Evolutionary conservation across 768 basidiomycete genomes (phyloP), one percentile per base, ranked within the genome.

Genomic region (Leucocoprinus birnbaumii): DNA sequence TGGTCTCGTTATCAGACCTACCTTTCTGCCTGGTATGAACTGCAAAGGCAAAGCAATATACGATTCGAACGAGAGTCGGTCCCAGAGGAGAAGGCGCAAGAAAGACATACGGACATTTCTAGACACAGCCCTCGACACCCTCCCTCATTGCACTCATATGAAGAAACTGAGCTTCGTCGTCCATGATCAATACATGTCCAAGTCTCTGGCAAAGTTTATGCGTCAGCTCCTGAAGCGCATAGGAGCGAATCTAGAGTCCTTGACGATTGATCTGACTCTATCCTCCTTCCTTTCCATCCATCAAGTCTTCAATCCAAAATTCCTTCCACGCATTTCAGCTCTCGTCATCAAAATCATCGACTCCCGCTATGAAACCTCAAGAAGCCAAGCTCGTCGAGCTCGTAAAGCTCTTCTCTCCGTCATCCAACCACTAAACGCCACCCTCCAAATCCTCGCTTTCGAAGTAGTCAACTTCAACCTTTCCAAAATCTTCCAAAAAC

Each of bases 1-100:
- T 18, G 61, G 58, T 21, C 51, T 71, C 19, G 62, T 65, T 26
- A 58, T 69, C 34, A 58, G 63, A 4, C 68, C 70, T 10, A 61
- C 58, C 6, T 68, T 71, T 52, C 50, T 67, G 9, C 64, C 68
- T 18, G 58, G 51, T 9, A 51, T 63, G 25, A 51, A 63, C 22
- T 58, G 49, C 19, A 26, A 41, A 57, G 54, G 34, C 3, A 26
- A 49, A 38, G 57, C 40, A 19, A 18, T 31, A n/a, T 40, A 46
- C 18, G 40, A 56, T 5, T 34, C 35, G n/a, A 9, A 18, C 22
- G n/a, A 47, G 25, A 31, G 31, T 8, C 3, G 24, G 1, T 3
- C 24, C 8, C 14, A 44, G 53, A 27, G 52, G 47, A 42, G 44
- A 45, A 10, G 42, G 35, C 24, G 18, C 8, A 48, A 37, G 19